Evolutionary conservation across 371 early-diverging fungal species (phyloP), one percentile per base, ranked within the genome.

Genomic region (Apophysomyces trapeziformis): DNA sequence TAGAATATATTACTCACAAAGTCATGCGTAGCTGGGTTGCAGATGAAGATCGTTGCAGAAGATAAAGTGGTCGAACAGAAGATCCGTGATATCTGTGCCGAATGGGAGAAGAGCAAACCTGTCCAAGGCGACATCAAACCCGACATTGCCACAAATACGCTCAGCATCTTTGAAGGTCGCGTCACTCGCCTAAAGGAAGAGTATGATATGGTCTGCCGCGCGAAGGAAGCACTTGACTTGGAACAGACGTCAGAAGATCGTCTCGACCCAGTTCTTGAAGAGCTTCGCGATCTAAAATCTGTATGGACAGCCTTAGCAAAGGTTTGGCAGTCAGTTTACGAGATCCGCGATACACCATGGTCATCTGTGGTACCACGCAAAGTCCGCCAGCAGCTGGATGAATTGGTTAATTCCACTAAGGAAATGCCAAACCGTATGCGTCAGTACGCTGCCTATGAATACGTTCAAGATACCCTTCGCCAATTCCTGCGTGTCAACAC

Each of bases 391-490:
- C 89, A 86, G 59, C 83, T 99, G 57, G 97, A 98, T 65, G 84
- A 83, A n/a, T 86, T 97, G 16, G 76, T 95, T 36, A 79, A 84
- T 45, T 85, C 90, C 16, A 90, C 93, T 36, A 95, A 95, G 77
- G 93, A 94, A 63, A 90, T 99, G 92, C 96, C 97, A 14, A 92
- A 88, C 76, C 91, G 93, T 60, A 94, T 96, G 92, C 91, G 97
- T 32, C 95, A 96, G 78, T 99, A 99, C 83, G 93, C 95, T n/a
- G 98, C 99, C 0, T 97, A 92, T 71, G 97, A 97, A 71, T 94
- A 92, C 69, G 88, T 97, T 67, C 95, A 95, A 68, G 93, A 95
- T 58, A 87, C 87, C 5, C 76, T 99, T 56, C 88, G 92, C 57
- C 77, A 80, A 16, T 88, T 93, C 66, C 77, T 96, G 50, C 92